These are phyloP conservation scores for Funneliformis mosseae DNA, from an alignment of 192 early-diverging fungal species.

Conservation along the genomic window DNA sequence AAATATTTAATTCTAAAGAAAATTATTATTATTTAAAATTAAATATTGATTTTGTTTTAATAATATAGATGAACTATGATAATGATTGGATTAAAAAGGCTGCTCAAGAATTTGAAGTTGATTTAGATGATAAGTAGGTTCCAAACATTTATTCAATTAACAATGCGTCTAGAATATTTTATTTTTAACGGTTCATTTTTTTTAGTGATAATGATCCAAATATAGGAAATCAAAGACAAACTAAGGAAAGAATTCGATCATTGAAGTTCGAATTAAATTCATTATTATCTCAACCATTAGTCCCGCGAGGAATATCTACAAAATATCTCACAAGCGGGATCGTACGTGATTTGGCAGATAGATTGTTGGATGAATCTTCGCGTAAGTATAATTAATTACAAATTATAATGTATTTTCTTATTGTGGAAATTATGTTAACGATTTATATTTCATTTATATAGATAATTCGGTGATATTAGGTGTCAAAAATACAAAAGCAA, in stretches of 20 bases:
- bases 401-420: background rate
- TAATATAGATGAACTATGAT: constrained; percentile 48
- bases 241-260: constrained; percentile 48
- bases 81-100: constrained; percentile 77
- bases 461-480: constrained; percentile 6
- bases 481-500: background rate
- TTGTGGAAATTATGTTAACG: background rate
- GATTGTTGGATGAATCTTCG: constrained; percentile 40
- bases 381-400: constrained; percentile 3
- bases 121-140: constrained; percentile 70
- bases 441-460: background rate
- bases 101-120: constrained; percentile 79
- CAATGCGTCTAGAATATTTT: constrained; percentile 41
- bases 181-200: constrained; percentile 35
- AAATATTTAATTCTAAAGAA: constrained; percentile 22
- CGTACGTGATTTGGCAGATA: constrained; percentile 64
- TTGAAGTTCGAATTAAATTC: constrained; percentile 50
- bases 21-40: background rate
- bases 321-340: constrained; percentile 68
- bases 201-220: constrained; percentile 33
- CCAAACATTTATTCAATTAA: constrained; percentile 5
- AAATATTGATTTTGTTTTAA: background rate
- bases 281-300: constrained; percentile 48
- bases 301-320: constrained; percentile 55
- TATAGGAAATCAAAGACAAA: constrained; percentile 45